These are phyloP conservation scores for Paramecium tetraurelia DNA, from an alignment of 73 alveolate species.

Conservation along the genomic window DNA sequence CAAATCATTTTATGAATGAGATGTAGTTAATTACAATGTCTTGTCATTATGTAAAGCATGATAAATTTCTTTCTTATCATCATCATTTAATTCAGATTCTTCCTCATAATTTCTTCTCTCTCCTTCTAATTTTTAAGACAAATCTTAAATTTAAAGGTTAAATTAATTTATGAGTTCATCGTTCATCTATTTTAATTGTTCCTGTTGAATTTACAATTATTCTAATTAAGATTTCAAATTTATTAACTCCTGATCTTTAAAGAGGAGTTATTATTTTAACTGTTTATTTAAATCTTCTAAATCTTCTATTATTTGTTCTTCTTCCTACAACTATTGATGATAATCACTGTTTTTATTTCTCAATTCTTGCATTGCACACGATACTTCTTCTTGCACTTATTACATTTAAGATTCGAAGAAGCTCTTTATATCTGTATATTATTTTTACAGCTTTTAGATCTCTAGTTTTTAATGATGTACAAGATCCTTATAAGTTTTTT, in stretches of 20 bases:
- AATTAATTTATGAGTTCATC: not conserved
- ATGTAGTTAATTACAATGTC: not conserved
- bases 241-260: not conserved
- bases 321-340: not conserved
- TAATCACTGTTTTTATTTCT: not conserved
- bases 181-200: not conserved
- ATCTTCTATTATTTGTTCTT: not conserved
- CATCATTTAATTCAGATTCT: not conserved
- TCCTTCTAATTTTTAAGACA: not conserved
- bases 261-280: not conserved
- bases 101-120: not conserved
- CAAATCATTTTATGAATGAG: not conserved
- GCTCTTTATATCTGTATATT: slow-evolving; percentile 9
- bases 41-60: not conserved
- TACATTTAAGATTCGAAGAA: not conserved
- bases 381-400: not conserved
- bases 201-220: not conserved
- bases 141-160: not conserved
- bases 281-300: not conserved
- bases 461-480: not conserved
- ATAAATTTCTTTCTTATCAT: not conserved
- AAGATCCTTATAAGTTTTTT: not conserved
- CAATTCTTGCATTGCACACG: not conserved
- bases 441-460: not conserved
- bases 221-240: not conserved